Percentiles rank a stretch among this genome's conserved stretches.
These are phyloP conservation scores for Teratosphaeria epicoccoides DNA, from an alignment of 2,329 filamentous ascomycete species.

Conservation along the genomic window DNA sequence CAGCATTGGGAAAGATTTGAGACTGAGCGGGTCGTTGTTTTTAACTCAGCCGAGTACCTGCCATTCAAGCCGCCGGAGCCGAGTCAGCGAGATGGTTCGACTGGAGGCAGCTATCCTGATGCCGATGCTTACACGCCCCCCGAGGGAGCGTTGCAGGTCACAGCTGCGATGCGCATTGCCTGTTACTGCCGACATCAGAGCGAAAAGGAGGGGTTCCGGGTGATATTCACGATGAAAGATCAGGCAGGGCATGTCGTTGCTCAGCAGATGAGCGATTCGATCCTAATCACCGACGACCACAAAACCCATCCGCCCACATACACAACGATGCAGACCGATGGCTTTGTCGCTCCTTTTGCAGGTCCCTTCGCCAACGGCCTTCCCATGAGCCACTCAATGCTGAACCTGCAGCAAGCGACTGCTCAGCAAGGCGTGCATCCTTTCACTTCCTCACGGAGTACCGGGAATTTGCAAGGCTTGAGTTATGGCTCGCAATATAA, in stretches of 20 bases:
- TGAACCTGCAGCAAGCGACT: conserved; percentile 25
- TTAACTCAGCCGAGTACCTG: conserved; percentile 80
- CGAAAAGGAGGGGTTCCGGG: conserved; percentile 83
- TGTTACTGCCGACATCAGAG: conserved; percentile 94
- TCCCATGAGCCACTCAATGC: conserved; percentile 29
- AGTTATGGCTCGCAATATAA: conserved; percentile 27
- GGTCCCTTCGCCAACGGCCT: conserved; percentile 15
- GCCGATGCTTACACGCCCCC: conserved; percentile 26
- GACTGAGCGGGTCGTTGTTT: conserved; percentile 72
- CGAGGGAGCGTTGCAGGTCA: conserved; percentile 61
- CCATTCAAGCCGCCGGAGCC: conserved; percentile 59
- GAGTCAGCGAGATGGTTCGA: conserved; percentile 15
- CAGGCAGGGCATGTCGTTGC: conserved; percentile 63
- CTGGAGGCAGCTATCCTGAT: not conserved
- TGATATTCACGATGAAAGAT: conserved; percentile 93
- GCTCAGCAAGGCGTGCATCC: conserved; percentile 21
- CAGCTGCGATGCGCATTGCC: conserved; percentile 87
- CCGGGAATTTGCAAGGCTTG: conserved; percentile 52
- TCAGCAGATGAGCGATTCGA: conserved; percentile 74
- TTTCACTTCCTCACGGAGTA: conserved; percentile 50
- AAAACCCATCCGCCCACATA: conserved; percentile 56
- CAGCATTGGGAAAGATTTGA: conserved; percentile 76
- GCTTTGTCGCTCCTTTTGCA: not conserved
- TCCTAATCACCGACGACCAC: conserved; percentile 97
- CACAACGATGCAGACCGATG: conserved; percentile 16